Percentiles rank a stretch among this genome's conserved stretches.
Evolutionary conservation across 192 early-diverging fungal genomes (phyloP).

Genomic region (Umbelopsis vinacea): DNA sequence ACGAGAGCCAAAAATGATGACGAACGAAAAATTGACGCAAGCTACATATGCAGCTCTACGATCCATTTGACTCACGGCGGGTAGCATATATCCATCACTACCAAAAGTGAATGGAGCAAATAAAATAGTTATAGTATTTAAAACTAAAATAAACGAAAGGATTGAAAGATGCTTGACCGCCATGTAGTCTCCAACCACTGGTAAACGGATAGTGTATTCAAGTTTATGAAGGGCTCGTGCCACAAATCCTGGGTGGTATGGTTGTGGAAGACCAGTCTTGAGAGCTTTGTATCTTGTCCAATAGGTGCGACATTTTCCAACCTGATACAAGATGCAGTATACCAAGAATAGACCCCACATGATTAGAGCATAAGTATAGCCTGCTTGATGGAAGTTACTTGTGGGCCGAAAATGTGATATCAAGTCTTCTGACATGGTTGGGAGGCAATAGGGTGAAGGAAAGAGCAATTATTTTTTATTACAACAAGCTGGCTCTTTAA

Average conservation of each 20-base stretch:
- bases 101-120: conserved; percentile 33
- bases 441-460: neutral
- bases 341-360: conserved; percentile 36
- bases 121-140: conserved; percentile 31
- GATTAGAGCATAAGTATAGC: conserved; percentile 29
- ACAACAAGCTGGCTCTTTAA: neutral
- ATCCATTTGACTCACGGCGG: conserved; percentile 25
- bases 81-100: neutral
- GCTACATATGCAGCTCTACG: conserved; percentile 41
- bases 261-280: neutral
- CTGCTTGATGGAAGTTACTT: conserved; percentile 28
- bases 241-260: neutral
- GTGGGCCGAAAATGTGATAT: neutral
- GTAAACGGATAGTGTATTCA: conserved; percentile 5
- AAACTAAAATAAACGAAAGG: conserved; percentile 21
- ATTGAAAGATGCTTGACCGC: conserved; percentile 32
- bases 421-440: conserved; percentile 7
- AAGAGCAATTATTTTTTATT: neutral
- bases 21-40: conserved; percentile 43
- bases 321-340: conserved; percentile 33
- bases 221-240: neutral
- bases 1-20: conserved; percentile 43
- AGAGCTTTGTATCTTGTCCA: conserved; percentile 12
- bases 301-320: conserved; percentile 20
- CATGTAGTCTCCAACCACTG: conserved; percentile 13